These are phyloP conservation scores for Yamadazyma insecticola DNA, from an alignment of 805 yeast species.

Conservation along the genomic window DNA sequence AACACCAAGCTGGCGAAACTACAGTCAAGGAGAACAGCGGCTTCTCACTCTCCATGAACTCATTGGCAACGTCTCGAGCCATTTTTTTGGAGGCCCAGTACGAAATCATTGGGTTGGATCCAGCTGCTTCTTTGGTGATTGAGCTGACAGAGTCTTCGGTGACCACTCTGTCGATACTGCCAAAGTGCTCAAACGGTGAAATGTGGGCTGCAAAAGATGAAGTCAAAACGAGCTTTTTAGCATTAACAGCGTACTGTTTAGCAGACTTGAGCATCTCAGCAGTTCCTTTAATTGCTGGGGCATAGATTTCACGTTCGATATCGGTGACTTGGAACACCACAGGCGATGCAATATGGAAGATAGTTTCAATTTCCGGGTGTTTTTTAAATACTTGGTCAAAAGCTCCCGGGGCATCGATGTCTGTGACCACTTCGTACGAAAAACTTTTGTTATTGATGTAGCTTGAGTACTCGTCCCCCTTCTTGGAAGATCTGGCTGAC, in stretches of 20 bases:
- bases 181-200: slow-evolving; percentile 11
- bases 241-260: slow-evolving; percentile 30
- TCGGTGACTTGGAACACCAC: slow-evolving; percentile 13
- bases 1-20: slow-evolving; percentile 40
- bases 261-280: slow-evolving; percentile 43
- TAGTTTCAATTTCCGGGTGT: slow-evolving; percentile 19
- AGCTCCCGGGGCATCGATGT: slow-evolving; percentile 15
- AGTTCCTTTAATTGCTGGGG: slow-evolving; percentile 28
- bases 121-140: slow-evolving; percentile 1
- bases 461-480: slow-evolving; percentile 31
- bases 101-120: neutral
- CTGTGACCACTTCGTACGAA: slow-evolving; percentile 18
- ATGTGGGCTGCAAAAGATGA: slow-evolving; percentile 35
- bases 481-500: slow-evolving; percentile 41
- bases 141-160: neutral
- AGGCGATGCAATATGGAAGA: slow-evolving; percentile 27
- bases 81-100: slow-evolving; percentile 40
- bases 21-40: slow-evolving; percentile 31
- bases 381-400: slow-evolving; percentile 21
- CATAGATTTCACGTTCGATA: slow-evolving; percentile 18
- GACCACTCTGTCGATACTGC: neutral
- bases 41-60: slow-evolving; percentile 27
- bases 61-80: slow-evolving; percentile 57
- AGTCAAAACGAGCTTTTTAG: slow-evolving; percentile 48
- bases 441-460: slow-evolving; percentile 13